Evolutionary conservation across 2,329 filamentous ascomycete genomes (phyloP).

Genomic region (Gnomoniopsis sp.): DNA sequence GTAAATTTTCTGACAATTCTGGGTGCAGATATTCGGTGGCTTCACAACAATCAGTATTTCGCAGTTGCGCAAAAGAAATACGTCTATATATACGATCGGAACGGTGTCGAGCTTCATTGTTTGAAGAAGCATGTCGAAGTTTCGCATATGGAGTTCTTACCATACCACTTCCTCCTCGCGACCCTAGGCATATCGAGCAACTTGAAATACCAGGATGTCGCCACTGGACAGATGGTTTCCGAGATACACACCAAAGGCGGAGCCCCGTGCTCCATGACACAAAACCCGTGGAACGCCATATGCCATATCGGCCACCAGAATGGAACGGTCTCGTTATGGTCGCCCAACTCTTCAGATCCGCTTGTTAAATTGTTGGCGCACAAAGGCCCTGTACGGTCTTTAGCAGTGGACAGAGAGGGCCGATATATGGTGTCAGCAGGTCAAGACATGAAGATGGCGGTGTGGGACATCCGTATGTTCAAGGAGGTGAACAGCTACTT

Average conservation of each 20-base stretch:
- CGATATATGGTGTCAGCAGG: conserved; percentile 94
- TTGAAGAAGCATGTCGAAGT: conserved; percentile 88
- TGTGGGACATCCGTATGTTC: conserved; percentile 95
- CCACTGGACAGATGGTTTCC: conserved; percentile 82
- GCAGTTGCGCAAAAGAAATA: conserved; percentile 95
- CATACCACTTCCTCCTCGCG: conserved; percentile 91
- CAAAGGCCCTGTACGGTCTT: conserved; percentile 78
- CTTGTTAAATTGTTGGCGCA: conserved; percentile 91
- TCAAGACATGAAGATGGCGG: conserved; percentile 86
- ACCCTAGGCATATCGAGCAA: conserved; percentile 81
- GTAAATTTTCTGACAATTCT: not conserved
- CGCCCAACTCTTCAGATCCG: conserved; percentile 81
- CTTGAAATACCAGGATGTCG: conserved; percentile 92
- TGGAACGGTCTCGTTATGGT: conserved; percentile 92
- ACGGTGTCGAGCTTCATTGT: conserved; percentile 89
- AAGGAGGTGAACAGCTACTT: conserved; percentile 89
- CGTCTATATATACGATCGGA: conserved; percentile 91
- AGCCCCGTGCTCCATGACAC: conserved; percentile 75
- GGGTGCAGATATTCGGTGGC: conserved; percentile 71
- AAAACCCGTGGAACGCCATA: conserved; percentile 91
- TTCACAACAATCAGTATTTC: conserved; percentile 93
- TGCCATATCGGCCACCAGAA: conserved; percentile 93
- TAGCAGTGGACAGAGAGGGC: conserved; percentile 85
- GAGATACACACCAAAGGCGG: conserved; percentile 85
- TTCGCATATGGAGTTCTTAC: conserved; percentile 89